phyloP scores from a whole-genome alignment of 2,329 filamentous ascomycete species.

The Cordyceps javanica region DNA sequence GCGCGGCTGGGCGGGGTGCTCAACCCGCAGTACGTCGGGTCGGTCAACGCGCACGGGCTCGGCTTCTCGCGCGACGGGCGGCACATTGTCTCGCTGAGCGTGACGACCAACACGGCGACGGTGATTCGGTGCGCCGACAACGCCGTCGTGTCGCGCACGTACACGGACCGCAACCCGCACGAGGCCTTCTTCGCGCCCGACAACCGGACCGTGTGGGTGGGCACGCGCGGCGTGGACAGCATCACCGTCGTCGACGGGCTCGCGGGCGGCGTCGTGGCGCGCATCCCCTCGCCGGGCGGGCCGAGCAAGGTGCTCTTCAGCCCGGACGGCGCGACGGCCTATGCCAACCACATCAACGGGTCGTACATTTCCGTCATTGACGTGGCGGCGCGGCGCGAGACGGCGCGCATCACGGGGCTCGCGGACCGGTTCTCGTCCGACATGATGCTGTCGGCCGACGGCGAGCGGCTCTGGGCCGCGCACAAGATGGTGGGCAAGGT shows the following conservation, averaged over 20 bases:
- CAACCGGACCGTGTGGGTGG: slow-evolving; percentile 15
- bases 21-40: slow-evolving; percentile 13
- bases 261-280: slow-evolving; percentile 10
- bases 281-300: slow-evolving; percentile 13
- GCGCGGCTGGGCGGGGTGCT: slow-evolving; percentile 5
- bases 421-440: slow-evolving; percentile 14
- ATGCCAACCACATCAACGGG: slow-evolving; percentile 15
- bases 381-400: slow-evolving; percentile 8
- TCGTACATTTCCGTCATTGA: slow-evolving; percentile 15
- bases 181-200: slow-evolving; percentile 16
- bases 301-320: slow-evolving; percentile 17
- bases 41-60: slow-evolving; percentile 15
- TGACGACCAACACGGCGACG: slow-evolving; percentile 14
- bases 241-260: slow-evolving; percentile 15
- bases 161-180: slow-evolving; percentile 12
- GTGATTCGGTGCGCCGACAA: slow-evolving; percentile 16
- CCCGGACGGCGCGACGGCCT: slow-evolving; percentile 13
- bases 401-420: slow-evolving; percentile 7
- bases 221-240: slow-evolving; percentile 14
- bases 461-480: slow-evolving; percentile 10
- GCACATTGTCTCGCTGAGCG: slow-evolving; percentile 14
- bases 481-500: slow-evolving; percentile 16
- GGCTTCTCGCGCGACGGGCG: slow-evolving; percentile 15
- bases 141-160: slow-evolving; percentile 13
- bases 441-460: slow-evolving; percentile 16